Evolutionary conservation across 257 asterid species (phyloP).

Genomic region (Petrea volubilis): DNA sequence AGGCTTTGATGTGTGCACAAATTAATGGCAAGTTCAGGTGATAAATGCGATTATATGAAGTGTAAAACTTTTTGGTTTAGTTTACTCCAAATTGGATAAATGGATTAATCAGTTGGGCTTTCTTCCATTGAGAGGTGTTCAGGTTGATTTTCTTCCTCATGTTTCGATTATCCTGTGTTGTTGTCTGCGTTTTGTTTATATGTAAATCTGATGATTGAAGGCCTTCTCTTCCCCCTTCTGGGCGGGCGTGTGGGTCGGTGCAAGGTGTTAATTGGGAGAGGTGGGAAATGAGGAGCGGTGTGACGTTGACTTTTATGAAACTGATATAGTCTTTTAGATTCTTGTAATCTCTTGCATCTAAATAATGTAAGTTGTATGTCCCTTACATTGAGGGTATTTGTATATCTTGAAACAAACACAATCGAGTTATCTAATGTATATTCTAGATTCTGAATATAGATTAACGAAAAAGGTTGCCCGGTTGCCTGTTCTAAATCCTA

Average conservation of each 20-base stretch:
- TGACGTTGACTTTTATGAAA: not conserved
- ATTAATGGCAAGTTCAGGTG: not conserved
- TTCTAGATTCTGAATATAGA: not conserved
- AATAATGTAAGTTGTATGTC: not conserved
- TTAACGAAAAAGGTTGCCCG: slow-evolving; percentile 7
- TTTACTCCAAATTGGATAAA: not conserved
- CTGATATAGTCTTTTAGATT: not conserved
- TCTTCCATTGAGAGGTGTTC: not conserved
- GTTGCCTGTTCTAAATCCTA: slow-evolving; percentile 15
- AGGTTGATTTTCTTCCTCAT: not conserved
- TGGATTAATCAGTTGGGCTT: not conserved
- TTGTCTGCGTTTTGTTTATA: not conserved
- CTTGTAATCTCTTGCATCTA: slow-evolving; percentile 13
- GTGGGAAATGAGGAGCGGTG: not conserved
- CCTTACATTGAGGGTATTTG: not conserved
- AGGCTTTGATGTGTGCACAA: not conserved
- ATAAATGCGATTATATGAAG: not conserved
- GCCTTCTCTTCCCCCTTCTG: not conserved
- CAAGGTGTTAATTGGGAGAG: not conserved
- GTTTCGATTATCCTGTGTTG: not conserved
- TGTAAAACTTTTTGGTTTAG: not conserved
- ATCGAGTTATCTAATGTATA: not conserved
- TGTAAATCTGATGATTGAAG: not conserved
- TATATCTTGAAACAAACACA: not conserved
- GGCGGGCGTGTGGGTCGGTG: not conserved